These are phyloP conservation scores for Colletotrichum cordylinicola DNA, from an alignment of 2,329 filamentous ascomycete species.

Conservation along the genomic window DNA sequence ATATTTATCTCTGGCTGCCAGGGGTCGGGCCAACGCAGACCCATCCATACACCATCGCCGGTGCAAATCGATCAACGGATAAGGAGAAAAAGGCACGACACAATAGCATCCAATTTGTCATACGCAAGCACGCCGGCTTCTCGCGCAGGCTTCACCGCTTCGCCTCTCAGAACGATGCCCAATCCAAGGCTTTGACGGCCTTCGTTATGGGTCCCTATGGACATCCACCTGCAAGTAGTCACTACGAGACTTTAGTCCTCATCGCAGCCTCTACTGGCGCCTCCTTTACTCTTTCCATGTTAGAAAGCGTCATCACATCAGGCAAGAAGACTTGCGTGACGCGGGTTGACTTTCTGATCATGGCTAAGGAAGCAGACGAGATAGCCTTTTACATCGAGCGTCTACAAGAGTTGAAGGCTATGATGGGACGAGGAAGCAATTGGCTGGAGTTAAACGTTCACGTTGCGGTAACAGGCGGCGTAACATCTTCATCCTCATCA, in stretches of 20 bases:
- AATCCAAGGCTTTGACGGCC: constrained; percentile 38
- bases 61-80: constrained; percentile 54
- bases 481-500: background rate
- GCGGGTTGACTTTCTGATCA: constrained; percentile 58
- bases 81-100: constrained; percentile 43
- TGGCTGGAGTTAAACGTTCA: constrained; percentile 59
- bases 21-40: constrained; percentile 58
- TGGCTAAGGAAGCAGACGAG: constrained; percentile 57
- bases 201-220: constrained; percentile 65
- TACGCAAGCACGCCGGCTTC: constrained; percentile 62
- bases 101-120: constrained; percentile 64
- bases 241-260: constrained; percentile 64
- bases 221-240: constrained; percentile 59
- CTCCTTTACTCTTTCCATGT: constrained; percentile 64
- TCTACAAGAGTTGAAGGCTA: constrained; percentile 49
- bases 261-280: constrained; percentile 68
- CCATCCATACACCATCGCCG: constrained; percentile 67
- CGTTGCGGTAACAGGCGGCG: constrained; percentile 45
- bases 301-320: constrained; percentile 57
- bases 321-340: constrained; percentile 51
- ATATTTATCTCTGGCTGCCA: constrained; percentile 67
- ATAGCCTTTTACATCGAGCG: constrained; percentile 60
- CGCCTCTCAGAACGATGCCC: constrained; percentile 23
- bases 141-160: constrained; percentile 56
- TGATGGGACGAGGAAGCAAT: constrained; percentile 49